These are phyloP conservation scores for Trichoderma asperellum DNA, from an alignment of 2,329 filamentous ascomycete species.

Conservation along the genomic window DNA sequence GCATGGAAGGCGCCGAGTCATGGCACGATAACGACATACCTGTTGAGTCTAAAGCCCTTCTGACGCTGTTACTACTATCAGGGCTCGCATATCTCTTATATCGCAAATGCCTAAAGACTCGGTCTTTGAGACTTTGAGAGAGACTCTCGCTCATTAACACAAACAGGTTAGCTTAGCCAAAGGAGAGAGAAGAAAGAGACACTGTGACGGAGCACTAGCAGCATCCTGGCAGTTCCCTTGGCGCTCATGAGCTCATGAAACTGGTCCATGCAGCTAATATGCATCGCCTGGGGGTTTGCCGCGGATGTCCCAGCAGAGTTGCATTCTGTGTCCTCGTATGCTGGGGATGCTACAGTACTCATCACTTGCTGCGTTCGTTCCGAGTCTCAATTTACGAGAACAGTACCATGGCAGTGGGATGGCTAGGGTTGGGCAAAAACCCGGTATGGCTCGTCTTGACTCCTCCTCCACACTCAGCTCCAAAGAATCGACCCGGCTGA, in stretches of 20 bases:
- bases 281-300: slow-evolving; percentile 2
- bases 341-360: neutral
- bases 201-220: neutral
- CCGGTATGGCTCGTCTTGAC: neutral
- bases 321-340: neutral
- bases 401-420: slow-evolving; percentile 10
- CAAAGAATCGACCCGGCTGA: neutral
- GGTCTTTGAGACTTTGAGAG: neutral
- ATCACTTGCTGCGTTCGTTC: neutral
- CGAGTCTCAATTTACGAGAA: slow-evolving; percentile 4
- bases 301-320: slow-evolving; percentile 4
- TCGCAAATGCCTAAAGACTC: neutral
- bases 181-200: neutral
- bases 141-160: neutral
- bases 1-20: slow-evolving; percentile 7
- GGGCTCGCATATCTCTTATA: neutral
- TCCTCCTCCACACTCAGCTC: slow-evolving; percentile 2
- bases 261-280: slow-evolving; percentile 4
- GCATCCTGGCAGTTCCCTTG: neutral
- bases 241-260: slow-evolving; percentile 21
- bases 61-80: neutral
- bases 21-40: neutral
- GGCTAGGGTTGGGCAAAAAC: slow-evolving; percentile 2
- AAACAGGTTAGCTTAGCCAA: neutral
- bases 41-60: neutral